These are phyloP conservation scores for Rhododendron kiyosumense DNA, from an alignment of 148 eudicot species.

Conservation along the genomic window DNA sequence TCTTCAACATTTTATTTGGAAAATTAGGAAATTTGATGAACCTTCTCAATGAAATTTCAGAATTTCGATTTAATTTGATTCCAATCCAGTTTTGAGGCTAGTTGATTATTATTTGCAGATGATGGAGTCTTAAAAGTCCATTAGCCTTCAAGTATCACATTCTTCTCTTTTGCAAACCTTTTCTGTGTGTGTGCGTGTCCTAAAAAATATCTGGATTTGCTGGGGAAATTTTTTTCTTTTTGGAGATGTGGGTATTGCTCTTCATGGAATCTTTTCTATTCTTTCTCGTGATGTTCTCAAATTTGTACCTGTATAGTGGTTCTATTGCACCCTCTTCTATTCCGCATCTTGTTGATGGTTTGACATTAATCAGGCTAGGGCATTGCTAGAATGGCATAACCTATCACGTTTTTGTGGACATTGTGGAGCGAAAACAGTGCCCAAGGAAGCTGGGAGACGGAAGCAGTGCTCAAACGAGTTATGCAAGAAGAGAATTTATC, in stretches of 20 bases:
- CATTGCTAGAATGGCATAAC: conserved; percentile 84
- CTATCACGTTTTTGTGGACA: conserved; percentile 72
- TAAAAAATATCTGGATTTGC: neutral
- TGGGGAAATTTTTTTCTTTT: neutral
- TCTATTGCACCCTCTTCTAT: neutral
- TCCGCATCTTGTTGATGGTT: neutral
- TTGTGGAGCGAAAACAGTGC: conserved; percentile 65
- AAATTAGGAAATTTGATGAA: neutral
- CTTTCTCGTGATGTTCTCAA: neutral
- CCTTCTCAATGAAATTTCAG: neutral
- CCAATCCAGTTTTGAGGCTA: neutral
- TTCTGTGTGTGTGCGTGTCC: neutral
- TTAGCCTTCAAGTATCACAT: neutral
- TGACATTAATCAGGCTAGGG: conserved; percentile 60
- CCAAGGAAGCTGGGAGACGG: conserved; percentile 89
- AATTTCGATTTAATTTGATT: neutral
- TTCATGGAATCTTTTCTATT: neutral
- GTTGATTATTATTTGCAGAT: neutral
- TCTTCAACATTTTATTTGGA: neutral
- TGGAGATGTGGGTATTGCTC: neutral
- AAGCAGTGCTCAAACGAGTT: conserved; percentile 70
- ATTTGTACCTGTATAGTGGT: neutral
- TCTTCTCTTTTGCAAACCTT: neutral
- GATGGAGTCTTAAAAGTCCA: neutral
- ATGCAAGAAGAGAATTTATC: conserved; percentile 83